These are phyloP conservation scores for Metschnikowia similis DNA, from an alignment of 805 yeast genomes.

Conservation along the genomic window DNA sequence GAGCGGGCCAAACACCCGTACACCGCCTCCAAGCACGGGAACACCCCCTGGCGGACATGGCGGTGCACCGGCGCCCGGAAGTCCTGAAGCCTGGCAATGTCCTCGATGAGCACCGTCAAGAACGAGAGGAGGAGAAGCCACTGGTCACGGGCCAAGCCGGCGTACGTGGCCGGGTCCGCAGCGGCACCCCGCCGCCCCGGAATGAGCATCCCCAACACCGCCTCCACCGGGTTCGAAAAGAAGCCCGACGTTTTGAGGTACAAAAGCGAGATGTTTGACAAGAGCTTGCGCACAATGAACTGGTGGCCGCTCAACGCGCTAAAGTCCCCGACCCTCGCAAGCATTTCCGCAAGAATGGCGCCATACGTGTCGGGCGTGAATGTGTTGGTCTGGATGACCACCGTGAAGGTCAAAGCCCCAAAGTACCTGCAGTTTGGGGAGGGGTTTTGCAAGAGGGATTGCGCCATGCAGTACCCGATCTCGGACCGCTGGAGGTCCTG, in stretches of 20 bases:
- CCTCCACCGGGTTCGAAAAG: slow-evolving; percentile 40
- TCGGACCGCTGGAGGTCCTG: slow-evolving; percentile 56
- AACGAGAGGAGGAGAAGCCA: slow-evolving; percentile 24
- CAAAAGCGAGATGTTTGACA: slow-evolving; percentile 50
- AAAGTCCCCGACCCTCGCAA: slow-evolving; percentile 4
- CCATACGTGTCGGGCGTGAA: slow-evolving; percentile 12
- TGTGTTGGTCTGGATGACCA: slow-evolving; percentile 42
- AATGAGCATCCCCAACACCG: not conserved
- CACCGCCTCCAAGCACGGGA: slow-evolving; percentile 19
- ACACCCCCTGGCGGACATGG: slow-evolving; percentile 32
- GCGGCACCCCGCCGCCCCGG: not conserved
- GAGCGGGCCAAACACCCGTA: slow-evolving; percentile 16
- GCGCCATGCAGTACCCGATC: slow-evolving; percentile 57
- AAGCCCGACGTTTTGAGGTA: slow-evolving; percentile 35
- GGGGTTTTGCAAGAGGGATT: slow-evolving; percentile 39
- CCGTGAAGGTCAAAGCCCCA: slow-evolving; percentile 78
- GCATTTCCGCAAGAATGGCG: slow-evolving; percentile 7
- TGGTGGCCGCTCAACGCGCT: not conserved
- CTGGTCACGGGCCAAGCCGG: not conserved
- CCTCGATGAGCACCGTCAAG: slow-evolving; percentile 50
- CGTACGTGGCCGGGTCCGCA: not conserved
- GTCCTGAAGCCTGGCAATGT: slow-evolving; percentile 35
- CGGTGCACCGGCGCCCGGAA: slow-evolving; percentile 31
- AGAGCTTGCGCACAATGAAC: slow-evolving; percentile 53
- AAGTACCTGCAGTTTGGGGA: slow-evolving; percentile 59